Evolutionary conservation across 2,329 filamentous ascomycete species (phyloP), one percentile per base, ranked within the genome.

Genomic region (Neurospora sp.): DNA sequence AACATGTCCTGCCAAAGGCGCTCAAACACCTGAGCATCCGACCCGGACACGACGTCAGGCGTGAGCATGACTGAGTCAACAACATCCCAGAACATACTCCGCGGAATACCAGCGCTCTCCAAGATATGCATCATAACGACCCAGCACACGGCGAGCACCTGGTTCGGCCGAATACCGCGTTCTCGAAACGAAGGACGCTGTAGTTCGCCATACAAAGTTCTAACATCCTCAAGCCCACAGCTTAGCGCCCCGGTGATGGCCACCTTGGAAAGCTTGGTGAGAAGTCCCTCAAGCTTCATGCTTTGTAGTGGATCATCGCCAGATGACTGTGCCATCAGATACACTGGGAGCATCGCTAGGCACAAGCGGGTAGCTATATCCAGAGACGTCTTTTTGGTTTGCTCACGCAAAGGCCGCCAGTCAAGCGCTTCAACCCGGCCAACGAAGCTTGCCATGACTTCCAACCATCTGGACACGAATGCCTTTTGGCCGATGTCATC

Each of bases 41-140:
- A 75, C 28, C 80, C 79, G 3, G 78, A 77, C 1, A 79, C 73
- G 28, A 78, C 69, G 10, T 79, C 77, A 1, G 80, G 73, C 17
- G 76, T 74, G 3, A 82, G 74, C 70, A 88, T 77, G 11, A 80
- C 77, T 6, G 81, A 74, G 70, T 86, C 84, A 1, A 83, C 75
- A 39, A 89, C 73, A 69, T 89, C 87, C 89, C 88, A 91, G 73
- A 91, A 91, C 0, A 84, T 83, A 28, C 81, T 79, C 67, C 83
- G 81, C 1, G 84, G 83, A 57, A 89, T 85, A 8, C 77, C 78
- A 12, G 84, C 82, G 40, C 81, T 79, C 37, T 85, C 83, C 4
- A 90, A 76, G 0, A 84, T 78, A 66, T 85, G 84, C 74, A 89
- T 87, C 4, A 87, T 71, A 28, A 86, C 79, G 2, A 88, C 83